These are phyloP conservation scores for Violaceomyces palustris DNA, from an alignment of 1,284 basidiomycete genomes.

Conservation along the genomic window DNA sequence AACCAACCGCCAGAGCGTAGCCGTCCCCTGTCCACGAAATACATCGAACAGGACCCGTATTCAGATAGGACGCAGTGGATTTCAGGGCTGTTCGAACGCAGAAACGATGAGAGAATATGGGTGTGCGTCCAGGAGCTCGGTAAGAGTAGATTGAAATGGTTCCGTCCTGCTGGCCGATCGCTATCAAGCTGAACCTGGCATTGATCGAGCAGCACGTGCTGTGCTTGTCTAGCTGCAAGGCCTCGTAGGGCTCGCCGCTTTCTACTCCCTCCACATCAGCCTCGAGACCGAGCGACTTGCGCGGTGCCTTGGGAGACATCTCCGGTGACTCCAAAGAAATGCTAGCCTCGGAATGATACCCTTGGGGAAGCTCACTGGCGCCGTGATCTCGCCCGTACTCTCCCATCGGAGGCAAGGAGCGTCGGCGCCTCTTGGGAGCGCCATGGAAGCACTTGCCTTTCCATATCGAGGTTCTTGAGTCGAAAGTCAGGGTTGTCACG, in stretches of 20 bases:
- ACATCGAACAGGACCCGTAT: slow-evolving; percentile 67
- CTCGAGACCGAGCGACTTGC: not conserved
- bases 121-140: slow-evolving; percentile 28
- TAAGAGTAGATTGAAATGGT: slow-evolving; percentile 44
- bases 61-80: slow-evolving; percentile 49
- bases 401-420: too few relatives aligned
- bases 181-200: slow-evolving; percentile 74
- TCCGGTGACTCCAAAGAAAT: too few relatives aligned
- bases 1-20: slow-evolving; percentile 92
- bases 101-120: slow-evolving; percentile 43
- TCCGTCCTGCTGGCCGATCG: slow-evolving; percentile 69
- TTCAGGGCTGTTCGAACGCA: slow-evolving; percentile 46
- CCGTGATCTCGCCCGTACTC: too few relatives aligned
- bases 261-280: not conserved
- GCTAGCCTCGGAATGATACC: too few relatives aligned
- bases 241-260: not conserved
- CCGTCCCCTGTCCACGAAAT: slow-evolving; percentile 76
- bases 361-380: not conserved
- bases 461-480: slow-evolving; percentile 17
- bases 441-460: slow-evolving; percentile 35
- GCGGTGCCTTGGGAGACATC: too few relatives aligned
- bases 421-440: slow-evolving; percentile 7
- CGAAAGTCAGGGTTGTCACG: slow-evolving; percentile 23
- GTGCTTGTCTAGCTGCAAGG: slow-evolving; percentile 58
- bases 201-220: slow-evolving; percentile 68